A percentile compares a stretch with the other conserved stretches of the same genome.
Conservation (phyloP, 495 filamentous ascomycete species). For the Neurospora sp. region DNA sequence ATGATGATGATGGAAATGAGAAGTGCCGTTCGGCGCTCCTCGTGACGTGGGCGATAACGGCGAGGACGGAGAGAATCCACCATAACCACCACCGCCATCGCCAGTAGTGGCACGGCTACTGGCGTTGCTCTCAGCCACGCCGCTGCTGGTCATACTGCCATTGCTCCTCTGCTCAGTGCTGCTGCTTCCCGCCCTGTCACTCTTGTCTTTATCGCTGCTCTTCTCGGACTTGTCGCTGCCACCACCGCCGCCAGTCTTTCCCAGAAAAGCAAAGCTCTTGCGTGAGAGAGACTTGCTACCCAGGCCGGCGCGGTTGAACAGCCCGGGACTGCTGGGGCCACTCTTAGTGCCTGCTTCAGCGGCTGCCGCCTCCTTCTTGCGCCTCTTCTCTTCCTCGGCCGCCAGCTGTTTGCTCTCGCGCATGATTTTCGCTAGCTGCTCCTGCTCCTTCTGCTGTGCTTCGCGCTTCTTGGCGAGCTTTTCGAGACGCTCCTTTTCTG, state of each 20-base stretch:
- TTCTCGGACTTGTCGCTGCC: conserved; percentile 20
- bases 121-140: neutral
- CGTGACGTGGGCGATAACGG: neutral
- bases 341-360: neutral
- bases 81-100: neutral
- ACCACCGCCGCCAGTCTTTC: conserved; percentile 12
- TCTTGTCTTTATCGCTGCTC: conserved; percentile 21
- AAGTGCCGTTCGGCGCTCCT: neutral
- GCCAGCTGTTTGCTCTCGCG: conserved; percentile 35
- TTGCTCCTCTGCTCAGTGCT: conserved; percentile 10
- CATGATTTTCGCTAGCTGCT: conserved; percentile 29
- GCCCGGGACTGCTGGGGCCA: conserved; percentile 17
- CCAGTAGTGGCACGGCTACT: neutral
- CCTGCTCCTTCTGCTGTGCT: conserved; percentile 25
- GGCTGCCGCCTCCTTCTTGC: conserved; percentile 21
- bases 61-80: neutral
- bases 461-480: conserved; percentile 22
- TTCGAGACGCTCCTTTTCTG: conserved; percentile 38
- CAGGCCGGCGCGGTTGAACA: conserved; percentile 28
- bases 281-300: conserved; percentile 36
- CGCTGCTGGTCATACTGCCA: conserved; percentile 3
- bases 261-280: conserved; percentile 40
- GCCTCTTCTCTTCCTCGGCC: conserved; percentile 28
- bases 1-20: neutral
- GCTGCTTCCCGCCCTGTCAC: conserved; percentile 4